Evolutionary conservation across 148 eudicot genomes (phyloP).

Genomic region (Chenopodium album): DNA sequence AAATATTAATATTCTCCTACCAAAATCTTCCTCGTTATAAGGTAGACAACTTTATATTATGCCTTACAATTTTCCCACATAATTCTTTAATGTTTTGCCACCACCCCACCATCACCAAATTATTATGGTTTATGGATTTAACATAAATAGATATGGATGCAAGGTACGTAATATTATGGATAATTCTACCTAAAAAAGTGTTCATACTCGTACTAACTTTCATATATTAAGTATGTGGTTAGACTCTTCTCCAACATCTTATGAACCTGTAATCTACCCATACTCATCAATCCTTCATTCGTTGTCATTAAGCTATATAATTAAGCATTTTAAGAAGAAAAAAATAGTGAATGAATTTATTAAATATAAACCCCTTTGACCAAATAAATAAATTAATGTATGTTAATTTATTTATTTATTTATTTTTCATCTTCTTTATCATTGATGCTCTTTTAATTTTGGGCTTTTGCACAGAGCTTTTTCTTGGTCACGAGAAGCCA

Average conservation of each 20-base stretch:
- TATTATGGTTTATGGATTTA: not conserved
- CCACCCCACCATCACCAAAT: not conserved
- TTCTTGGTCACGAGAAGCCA: constrained; percentile 35
- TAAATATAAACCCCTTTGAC: constrained; percentile 23
- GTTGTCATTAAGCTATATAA: too few species aligned
- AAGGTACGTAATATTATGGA: too few species aligned
- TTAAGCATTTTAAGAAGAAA: too few species aligned
- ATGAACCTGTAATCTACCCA: too few species aligned
- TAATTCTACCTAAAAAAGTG: too few species aligned
- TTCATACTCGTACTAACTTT: too few species aligned
- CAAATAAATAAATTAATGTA: constrained; percentile 7
- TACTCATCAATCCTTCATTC: too few species aligned
- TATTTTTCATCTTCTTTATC: constrained; percentile 11
- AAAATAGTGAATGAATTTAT: not conserved
- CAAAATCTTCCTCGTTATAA: constrained; percentile 20
- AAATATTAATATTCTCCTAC: not conserved
- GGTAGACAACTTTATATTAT: constrained; percentile 15
- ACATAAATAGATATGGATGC: too few species aligned
- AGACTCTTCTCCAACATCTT: too few species aligned
- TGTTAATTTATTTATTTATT: not conserved
- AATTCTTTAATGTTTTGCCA: not conserved
- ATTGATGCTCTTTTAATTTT: constrained; percentile 24
- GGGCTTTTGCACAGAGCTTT: constrained; percentile 30
- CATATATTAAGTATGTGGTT: too few species aligned
- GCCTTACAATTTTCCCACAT: constrained; percentile 3